Conservation (phyloP, 257 asterid species). For the Nicotiana knightiana region DNA sequence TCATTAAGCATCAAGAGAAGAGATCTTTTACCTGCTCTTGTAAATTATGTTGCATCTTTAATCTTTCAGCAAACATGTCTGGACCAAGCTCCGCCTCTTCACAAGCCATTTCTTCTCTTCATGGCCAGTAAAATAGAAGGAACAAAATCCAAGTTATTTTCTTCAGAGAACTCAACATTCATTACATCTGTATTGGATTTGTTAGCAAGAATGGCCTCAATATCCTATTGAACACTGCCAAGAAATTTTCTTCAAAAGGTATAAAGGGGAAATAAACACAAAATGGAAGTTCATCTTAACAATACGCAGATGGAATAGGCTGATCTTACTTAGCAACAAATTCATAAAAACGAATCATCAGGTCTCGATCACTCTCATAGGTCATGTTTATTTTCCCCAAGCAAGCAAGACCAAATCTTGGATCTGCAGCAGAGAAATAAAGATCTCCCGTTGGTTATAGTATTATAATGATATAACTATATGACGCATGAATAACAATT, state of each 20-base stretch:
- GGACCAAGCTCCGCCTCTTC: constrained; percentile 95
- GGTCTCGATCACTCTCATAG: constrained; percentile 69
- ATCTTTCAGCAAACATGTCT: constrained; percentile 51
- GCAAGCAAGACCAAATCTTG: constrained; percentile 74
- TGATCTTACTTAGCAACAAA: constrained; percentile 72
- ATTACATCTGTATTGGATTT: background rate
- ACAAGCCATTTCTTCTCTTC: constrained; percentile 88
- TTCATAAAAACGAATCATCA: constrained; percentile 71
- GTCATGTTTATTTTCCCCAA: constrained; percentile 68
- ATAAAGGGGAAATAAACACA: too few species aligned
- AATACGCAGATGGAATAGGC: background rate
- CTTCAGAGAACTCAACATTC: background rate
- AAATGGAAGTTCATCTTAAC: too few species aligned
- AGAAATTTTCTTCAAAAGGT: too few species aligned
- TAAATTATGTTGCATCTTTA: constrained; percentile 43
- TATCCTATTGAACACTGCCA: too few species aligned
- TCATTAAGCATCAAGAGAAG: background rate
- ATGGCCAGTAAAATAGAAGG: constrained; percentile 13
- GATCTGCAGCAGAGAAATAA: constrained; percentile 47
- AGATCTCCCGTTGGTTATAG: background rate
- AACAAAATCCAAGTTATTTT: background rate
- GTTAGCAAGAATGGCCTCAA: background rate
- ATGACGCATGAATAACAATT: background rate
- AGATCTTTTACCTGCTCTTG: constrained; percentile 53
- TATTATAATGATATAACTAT: background rate